Conservation (phyloP, 1,284 basidiomycete genomes). For the Puccinia hordei region DNA sequence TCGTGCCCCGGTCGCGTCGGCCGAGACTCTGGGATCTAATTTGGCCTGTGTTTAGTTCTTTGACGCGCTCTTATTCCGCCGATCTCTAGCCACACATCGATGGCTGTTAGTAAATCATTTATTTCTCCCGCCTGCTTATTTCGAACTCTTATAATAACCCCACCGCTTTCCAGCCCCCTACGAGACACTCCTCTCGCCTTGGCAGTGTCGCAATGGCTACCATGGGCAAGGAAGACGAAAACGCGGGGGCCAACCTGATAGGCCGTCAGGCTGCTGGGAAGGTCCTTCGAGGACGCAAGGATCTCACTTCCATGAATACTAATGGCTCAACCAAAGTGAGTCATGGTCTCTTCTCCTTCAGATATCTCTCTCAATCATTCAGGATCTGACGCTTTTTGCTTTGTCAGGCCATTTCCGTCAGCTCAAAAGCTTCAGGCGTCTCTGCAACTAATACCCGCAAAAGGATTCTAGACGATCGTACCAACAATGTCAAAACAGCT, state of each 20-base stretch:
- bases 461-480: conserved; percentile 45
- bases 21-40: too few species aligned
- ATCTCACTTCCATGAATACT: neutral
- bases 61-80: neutral
- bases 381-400: neutral
- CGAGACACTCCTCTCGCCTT: conserved; percentile 47
- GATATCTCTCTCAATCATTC: neutral
- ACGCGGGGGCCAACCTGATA: conserved; percentile 14
- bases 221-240: conserved; percentile 45
- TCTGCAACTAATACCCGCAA: conserved; percentile 34
- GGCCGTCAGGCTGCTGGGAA: conserved; percentile 1
- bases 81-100: neutral
- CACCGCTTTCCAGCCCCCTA: conserved; percentile 30
- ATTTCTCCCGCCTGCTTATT: too few species aligned
- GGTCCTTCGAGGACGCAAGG: conserved; percentile 30
- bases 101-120: conserved; percentile 1
- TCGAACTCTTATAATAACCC: neutral
- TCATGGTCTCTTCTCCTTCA: too few species aligned
- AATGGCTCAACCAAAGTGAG: conserved; percentile 24
- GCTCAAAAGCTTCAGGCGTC: neutral
- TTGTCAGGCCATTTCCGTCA: neutral
- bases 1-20: too few species aligned
- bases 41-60: neutral
- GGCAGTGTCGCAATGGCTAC: neutral
- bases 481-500: conserved; percentile 34